Base-by-base conservation (phyloP, 371 early-diverging fungal genomes). In the Lichtheimia ramosa region DNA sequence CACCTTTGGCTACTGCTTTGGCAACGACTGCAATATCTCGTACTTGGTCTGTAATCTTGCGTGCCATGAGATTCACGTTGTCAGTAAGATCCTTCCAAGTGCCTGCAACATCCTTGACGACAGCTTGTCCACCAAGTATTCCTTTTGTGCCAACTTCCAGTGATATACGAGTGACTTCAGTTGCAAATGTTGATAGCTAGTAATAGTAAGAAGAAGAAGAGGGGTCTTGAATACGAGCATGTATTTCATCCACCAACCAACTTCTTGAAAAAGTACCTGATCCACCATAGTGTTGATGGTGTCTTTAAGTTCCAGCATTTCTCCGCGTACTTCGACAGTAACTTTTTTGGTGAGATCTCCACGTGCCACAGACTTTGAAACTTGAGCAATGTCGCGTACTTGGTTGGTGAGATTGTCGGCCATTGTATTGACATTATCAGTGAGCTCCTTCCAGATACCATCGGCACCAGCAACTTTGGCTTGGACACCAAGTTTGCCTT, bases 131-230 rank as follows among this genome's bases (percentile, higher is more conserved):
- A 48, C 88, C 87, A 0, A 89, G 71, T 51, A 76, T 79, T 8
- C 87, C 87, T 40, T 84, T 86, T 0, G 86, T 88, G 6, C 89
- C 86, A 43, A 88, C 89, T 61, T 85, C 86, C 5, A 77, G 58
- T 8, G 85, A 80, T 0, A 88, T 85, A 20, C 83, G 79, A 48
- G 81, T 79, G n/a, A 89, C 85, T 61, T 88, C 88, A 1, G 75
- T 73, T 4, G 83, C 84, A 66, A 84, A 84, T 1, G 73, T 81
- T 53, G 67, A 67, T 13, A 67, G 60, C 67, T 49, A 27, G n/a
- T 43, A 25, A 2, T 66, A 25, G n/a, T 43, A 25, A 2, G 64
- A 25, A 59, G 41, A 55, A 27, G 25, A 28, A 50, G 55, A 48
- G 50, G 28, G 28, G 23, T 54, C 3, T 5, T 20, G 21, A 43